Evolutionary conservation across 2,329 filamentous ascomycete genomes (phyloP).

Genomic region (Aspergillus ochraceus): DNA sequence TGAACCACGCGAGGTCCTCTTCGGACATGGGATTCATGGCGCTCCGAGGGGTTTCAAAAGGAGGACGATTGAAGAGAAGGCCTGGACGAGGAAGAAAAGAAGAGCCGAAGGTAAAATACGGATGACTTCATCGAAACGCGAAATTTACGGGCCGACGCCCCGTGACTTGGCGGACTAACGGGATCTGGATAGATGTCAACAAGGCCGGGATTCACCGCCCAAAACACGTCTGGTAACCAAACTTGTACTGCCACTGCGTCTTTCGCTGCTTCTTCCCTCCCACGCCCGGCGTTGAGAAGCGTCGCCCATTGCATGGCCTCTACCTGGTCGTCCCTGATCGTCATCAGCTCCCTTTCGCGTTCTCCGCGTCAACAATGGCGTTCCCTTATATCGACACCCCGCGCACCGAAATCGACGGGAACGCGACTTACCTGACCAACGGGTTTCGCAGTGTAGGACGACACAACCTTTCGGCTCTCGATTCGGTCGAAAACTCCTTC

Average conservation of each 20-base stretch:
- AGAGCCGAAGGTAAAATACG: conserved; percentile 13
- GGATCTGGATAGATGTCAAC: conserved; percentile 44
- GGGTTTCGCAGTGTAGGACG: conserved; percentile 57
- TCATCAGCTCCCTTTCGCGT: conserved; percentile 11
- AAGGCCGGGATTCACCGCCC: conserved; percentile 29
- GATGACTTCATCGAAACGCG: conserved; percentile 38
- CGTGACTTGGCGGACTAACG: conserved; percentile 29
- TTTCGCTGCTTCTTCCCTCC: neutral
- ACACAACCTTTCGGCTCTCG: conserved; percentile 55
- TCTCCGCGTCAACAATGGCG: conserved; percentile 54
- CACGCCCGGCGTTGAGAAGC: conserved; percentile 21
- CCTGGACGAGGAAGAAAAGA: neutral
- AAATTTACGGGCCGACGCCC: conserved; percentile 22
- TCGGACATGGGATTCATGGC: conserved; percentile 46
- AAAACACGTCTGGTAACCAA: conserved; percentile 31
- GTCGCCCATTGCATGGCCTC: conserved; percentile 25
- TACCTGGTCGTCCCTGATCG: neutral
- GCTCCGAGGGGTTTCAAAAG: conserved; percentile 3
- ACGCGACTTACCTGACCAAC: conserved; percentile 76
- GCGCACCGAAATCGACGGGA: conserved; percentile 73
- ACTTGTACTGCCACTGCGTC: conserved; percentile 10
- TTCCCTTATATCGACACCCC: conserved; percentile 78
- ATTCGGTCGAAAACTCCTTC: conserved; percentile 87
- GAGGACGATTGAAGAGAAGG: neutral
- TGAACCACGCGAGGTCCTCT: conserved; percentile 65